Evolutionary conservation across 1,284 basidiomycete species (phyloP).

Genomic region (Volvariella volvacea): DNA sequence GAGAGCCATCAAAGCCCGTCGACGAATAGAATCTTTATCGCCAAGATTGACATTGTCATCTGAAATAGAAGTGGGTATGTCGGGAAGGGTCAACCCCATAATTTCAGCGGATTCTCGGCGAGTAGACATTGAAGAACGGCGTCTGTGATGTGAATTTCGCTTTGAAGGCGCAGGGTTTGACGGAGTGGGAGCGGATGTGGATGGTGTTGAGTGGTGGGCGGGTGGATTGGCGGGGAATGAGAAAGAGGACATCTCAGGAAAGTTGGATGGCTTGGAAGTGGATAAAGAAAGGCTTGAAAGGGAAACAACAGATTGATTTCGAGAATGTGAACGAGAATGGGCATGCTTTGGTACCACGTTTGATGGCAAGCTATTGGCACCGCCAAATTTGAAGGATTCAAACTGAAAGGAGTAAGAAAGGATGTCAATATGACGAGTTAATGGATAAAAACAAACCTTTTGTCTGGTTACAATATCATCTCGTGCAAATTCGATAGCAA

Average conservation of each 20-base stretch:
- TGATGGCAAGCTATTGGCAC: slow-evolving; percentile 12
- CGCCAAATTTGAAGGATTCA: slow-evolving; percentile 56
- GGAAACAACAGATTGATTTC: slow-evolving; percentile 50
- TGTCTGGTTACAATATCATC: slow-evolving; percentile 35
- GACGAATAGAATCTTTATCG: slow-evolving; percentile 71
- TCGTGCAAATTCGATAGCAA: slow-evolving; percentile 15
- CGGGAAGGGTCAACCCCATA: slow-evolving; percentile 70
- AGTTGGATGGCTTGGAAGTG: slow-evolving; percentile 20
- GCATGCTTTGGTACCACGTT: slow-evolving; percentile 25
- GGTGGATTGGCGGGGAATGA: slow-evolving; percentile 21
- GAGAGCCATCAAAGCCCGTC: slow-evolving; percentile 70
- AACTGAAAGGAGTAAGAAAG: slow-evolving; percentile 33
- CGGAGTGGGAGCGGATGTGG: slow-evolving; percentile 9
- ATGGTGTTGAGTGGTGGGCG: slow-evolving; percentile 11
- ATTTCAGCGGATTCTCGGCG: slow-evolving; percentile 76
- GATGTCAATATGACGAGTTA: neutral
- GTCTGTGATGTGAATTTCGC: slow-evolving; percentile 71
- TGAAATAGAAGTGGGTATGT: slow-evolving; percentile 45
- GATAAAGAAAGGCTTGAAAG: slow-evolving; percentile 24
- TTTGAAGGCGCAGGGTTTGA: slow-evolving; percentile 30
- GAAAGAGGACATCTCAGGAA: slow-evolving; percentile 26
- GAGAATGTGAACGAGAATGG: slow-evolving; percentile 67
- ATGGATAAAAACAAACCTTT: slow-evolving; percentile 27
- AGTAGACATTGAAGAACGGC: slow-evolving; percentile 79
- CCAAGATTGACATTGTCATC: slow-evolving; percentile 63